Evolutionary conservation across 768 basidiomycete genomes (phyloP), one percentile per base, ranked within the genome.

Genomic region (Tylopilus cervinicoccineus): DNA sequence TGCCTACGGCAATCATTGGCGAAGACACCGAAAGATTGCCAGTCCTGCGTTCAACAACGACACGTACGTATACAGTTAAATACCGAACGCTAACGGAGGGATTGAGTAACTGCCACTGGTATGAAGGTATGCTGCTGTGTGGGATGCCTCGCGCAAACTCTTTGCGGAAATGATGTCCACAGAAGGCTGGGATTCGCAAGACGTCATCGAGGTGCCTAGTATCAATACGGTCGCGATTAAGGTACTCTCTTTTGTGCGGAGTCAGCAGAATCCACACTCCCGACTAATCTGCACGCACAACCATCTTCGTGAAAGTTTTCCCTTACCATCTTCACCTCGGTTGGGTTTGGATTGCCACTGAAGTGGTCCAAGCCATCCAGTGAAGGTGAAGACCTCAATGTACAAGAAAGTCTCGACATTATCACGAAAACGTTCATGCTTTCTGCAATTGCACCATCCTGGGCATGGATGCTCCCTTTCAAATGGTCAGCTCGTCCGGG

Each of bases 381-480:
- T 29, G 32, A 53, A 31, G 28, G 48, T 19, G 43, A 43, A 6
- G 45, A 59, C 13, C 46, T 46, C 28, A 33, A 37, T 4, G 16
- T 57, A 2, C 48, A 43, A 44, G 47, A 53, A 23, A 50, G 58
- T 38, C 26, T 59, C 12, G 37, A 47, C 0, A 43, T 51, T 11
- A 41, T 61, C 14, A 28, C 51, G 3, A 24, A 41, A 1, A 51
- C 51, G 2, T 26, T 29, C 17, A 10, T 46, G 24, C 34, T 61
- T 16, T 10, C 45, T 10, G 10, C 51, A 2, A 1, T 36, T 12
- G 23, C 50, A n/a, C 58, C 58, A 23, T 26, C 39, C 9, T 59
- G 58, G 58, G 59, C 40, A 32, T 57, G 59, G 58, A 53, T 53
- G 16, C 22, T 60, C 4, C 58, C 58, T n/a, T 36, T 60, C 17